Evolutionary conservation across 164 flowering plant genomes (phyloP), one percentile per base, ranked within the genome.

Genomic region (Sedum album): DNA sequence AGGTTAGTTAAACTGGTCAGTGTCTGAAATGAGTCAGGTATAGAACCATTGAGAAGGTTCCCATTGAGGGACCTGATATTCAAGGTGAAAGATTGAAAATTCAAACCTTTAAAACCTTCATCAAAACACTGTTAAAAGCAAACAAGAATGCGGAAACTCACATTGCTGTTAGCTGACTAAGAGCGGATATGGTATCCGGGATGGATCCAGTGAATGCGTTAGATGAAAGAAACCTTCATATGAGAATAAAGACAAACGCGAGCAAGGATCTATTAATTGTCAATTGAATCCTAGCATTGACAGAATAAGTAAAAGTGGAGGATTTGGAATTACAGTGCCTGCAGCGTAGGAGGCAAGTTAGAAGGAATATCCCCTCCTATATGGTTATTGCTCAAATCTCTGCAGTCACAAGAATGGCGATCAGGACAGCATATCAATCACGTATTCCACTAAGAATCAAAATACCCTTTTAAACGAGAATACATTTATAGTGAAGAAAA

Each of bases 191-290:
- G n/a, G n/a, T n/a, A n/a, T n/a, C 76, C n/a, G 99, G 99, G 70
- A 94, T 86, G 76, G 82, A 88, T 78, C 99, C 98, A 20, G 81
- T 74, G 60, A 94, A 81, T 69, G 86, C 79, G 72, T 94, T 94
- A 74, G 76, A 91, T 73, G 99, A 85, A 83, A 94, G 97, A 78
- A 88, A 88, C 77, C 99, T 94, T 87, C 75, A 78, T 73, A 68
- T 71, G 70, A 70, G 70, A 68, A 76, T 71, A 67, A 78, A 49
- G 61, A 70, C 33, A 68, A 69, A 77, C 25, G 49, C 70, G 0
- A 48, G 76, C 66, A 13, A 46, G 60, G 70, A 13, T n/a, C n/a
- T n/a, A n/a, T n/a, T 13, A 60, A 49, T n/a, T 13, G 3, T 23
- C 48, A 31, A 66, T 35, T 4, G 5, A 8, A 23, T 25, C 13